Conservation (phyloP, 495 filamentous ascomycete genomes). For the Hypoxylon fuscum region DNA sequence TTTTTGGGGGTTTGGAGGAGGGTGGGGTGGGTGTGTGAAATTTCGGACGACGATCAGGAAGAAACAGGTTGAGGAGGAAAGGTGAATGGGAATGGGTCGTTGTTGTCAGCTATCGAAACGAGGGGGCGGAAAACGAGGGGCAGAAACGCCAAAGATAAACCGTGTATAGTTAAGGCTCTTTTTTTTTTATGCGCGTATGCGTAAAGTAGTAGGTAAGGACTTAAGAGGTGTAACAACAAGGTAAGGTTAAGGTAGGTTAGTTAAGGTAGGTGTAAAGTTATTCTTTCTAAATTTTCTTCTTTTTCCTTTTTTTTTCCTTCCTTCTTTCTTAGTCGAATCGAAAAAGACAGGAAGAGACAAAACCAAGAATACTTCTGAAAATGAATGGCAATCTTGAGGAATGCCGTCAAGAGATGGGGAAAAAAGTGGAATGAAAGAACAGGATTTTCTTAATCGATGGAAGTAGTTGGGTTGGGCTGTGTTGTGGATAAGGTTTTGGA, state of each 20-base stretch:
- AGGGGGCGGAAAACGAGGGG: constrained; percentile 35
- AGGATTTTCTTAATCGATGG: constrained; percentile 37
- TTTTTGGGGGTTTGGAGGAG: constrained; percentile 4
- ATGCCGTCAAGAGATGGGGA: constrained; percentile 34
- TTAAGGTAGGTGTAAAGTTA: background rate
- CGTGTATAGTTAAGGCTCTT: constrained; percentile 22
- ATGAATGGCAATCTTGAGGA: constrained; percentile 32
- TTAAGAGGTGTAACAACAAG: no score
- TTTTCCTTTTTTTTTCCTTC: background rate
- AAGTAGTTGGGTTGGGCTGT: constrained; percentile 36
- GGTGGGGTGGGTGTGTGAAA: constrained; percentile 10
- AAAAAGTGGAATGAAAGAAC: constrained; percentile 41
- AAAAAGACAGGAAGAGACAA: background rate
- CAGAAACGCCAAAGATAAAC: constrained; percentile 25
- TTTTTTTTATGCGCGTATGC: no score
- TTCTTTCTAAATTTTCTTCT: background rate
- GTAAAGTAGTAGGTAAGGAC: no score
- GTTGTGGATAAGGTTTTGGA: constrained; percentile 41
- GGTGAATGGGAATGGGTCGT: constrained; percentile 22
- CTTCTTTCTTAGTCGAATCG: constrained; percentile 1
- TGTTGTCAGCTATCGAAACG: constrained; percentile 32
- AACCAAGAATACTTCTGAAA: background rate
- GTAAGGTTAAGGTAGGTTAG: background rate
- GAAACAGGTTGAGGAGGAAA: background rate
- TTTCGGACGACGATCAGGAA: constrained; percentile 18